These are phyloP conservation scores for Besnoitia besnoiti DNA, from an alignment of 169 alveolate genomes.

Conservation along the genomic window DNA sequence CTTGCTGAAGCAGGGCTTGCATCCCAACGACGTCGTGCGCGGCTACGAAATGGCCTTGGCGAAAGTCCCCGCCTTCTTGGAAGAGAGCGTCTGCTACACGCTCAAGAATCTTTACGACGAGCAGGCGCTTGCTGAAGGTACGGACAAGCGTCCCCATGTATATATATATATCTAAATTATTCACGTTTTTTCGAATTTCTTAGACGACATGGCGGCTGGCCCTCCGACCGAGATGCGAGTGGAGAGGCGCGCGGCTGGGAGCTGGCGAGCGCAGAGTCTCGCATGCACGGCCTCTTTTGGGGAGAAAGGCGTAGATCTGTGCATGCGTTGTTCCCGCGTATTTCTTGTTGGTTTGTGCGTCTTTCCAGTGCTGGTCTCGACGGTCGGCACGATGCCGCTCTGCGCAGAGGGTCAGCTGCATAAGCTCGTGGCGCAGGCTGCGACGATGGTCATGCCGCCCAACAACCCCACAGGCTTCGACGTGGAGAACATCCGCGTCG, in stretches of 20 bases:
- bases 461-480: conserved; percentile 86
- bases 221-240: too few species aligned
- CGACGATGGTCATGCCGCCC: conserved; percentile 71
- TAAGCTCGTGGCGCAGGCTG: conserved; percentile 67
- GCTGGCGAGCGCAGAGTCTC: neutral
- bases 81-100: conserved; percentile 73
- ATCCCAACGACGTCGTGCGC: conserved; percentile 93
- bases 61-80: conserved; percentile 85
- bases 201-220: too few species aligned
- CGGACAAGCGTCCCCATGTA: neutral
- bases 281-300: neutral
- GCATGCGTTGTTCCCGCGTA: neutral
- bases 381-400: conserved; percentile 73
- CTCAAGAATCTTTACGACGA: conserved; percentile 31
- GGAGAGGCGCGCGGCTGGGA: too few species aligned
- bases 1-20: conserved; percentile 93
- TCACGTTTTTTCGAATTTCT: too few species aligned
- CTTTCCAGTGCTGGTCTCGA: conserved; percentile 68
- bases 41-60: conserved; percentile 97
- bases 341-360: neutral
- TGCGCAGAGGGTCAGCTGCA: conserved; percentile 74
- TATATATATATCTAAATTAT: too few species aligned
- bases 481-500: conserved; percentile 97
- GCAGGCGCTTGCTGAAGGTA: conserved; percentile 59
- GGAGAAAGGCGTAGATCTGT: conserved; percentile 44